Conservation (phyloP, 441 rosid genomes). For the Erodium texanum region DNA sequence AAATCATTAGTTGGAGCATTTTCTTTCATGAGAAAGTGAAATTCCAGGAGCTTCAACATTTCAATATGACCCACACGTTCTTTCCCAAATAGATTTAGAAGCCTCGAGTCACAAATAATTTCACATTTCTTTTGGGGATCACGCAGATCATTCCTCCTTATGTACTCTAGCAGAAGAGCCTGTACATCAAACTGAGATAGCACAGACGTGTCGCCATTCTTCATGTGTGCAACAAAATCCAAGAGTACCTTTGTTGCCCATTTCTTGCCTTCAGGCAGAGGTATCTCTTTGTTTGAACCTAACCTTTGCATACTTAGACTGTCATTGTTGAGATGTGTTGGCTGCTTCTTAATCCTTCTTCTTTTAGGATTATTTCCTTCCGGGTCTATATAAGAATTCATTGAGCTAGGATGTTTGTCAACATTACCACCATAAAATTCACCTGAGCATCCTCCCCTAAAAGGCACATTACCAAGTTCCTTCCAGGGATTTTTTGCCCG, state of each 20-base stretch:
- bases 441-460: slow-evolving; percentile 25
- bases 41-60: slow-evolving; percentile 85
- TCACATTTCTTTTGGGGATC: slow-evolving; percentile 52
- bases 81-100: slow-evolving; percentile 55
- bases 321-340: slow-evolving; percentile 24
- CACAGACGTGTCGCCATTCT: slow-evolving; percentile 52
- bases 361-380: slow-evolving; percentile 40
- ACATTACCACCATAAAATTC: slow-evolving; percentile 26
- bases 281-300: slow-evolving; percentile 25
- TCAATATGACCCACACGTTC: slow-evolving; percentile 61
- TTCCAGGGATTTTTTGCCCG: slow-evolving; percentile 57
- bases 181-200: slow-evolving; percentile 68
- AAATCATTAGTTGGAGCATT: slow-evolving; percentile 29
- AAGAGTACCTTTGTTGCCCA: slow-evolving; percentile 90
- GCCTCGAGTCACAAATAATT: slow-evolving; percentile 66
- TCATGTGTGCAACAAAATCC: slow-evolving; percentile 82
- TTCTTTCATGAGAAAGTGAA: slow-evolving; percentile 54
- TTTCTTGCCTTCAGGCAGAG: slow-evolving; percentile 31
- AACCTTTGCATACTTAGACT: slow-evolving; percentile 20
- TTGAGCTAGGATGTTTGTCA: slow-evolving; percentile 27
- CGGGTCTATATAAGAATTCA: slow-evolving; percentile 28
- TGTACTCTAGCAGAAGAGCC: slow-evolving; percentile 62
- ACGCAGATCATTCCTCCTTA: slow-evolving; percentile 58
- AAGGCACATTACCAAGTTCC: slow-evolving; percentile 30
- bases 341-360: slow-evolving; percentile 42